phyloP scores from a whole-genome alignment of 352 stramenopile species.

The Globisporangium nunn region DNA sequence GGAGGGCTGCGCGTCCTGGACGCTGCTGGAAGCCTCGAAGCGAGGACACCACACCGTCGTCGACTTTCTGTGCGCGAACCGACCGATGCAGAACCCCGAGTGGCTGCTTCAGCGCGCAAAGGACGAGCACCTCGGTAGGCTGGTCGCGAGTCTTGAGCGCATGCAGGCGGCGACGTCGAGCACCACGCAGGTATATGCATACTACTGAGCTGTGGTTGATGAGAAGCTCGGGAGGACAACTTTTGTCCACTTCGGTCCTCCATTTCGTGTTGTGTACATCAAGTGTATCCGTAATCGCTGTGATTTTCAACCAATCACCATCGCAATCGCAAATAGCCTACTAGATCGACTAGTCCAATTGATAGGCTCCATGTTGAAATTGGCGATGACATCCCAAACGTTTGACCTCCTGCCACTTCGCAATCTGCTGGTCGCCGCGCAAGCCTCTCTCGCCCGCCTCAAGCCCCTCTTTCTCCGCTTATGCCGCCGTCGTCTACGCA shows the following conservation, averaged over 20 bases:
- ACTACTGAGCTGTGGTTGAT: background rate
- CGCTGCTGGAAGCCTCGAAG: background rate
- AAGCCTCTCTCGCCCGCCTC: background rate
- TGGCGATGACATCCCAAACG: no score
- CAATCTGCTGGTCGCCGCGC: background rate
- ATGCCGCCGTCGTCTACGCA: constrained; percentile 36
- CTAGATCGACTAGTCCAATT: background rate
- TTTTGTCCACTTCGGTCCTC: background rate
- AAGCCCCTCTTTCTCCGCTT: background rate
- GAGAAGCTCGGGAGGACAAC: no score
- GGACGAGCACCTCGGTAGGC: background rate
- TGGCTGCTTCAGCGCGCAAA: background rate
- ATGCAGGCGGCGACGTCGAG: background rate
- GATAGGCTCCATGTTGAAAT: no score
- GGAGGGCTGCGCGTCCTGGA: background rate
- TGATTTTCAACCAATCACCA: constrained; percentile 21
- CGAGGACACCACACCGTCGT: background rate
- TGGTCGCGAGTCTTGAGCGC: background rate
- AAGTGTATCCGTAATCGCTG: constrained; percentile 9
- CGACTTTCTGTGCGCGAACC: background rate
- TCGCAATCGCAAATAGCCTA: constrained; percentile 2
- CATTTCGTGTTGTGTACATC: background rate
- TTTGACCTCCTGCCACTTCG: background rate
- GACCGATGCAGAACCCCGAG: background rate
- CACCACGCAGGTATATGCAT: background rate